Conservation (phyloP, 208 protist species). For the Leishmania turanica region DNA sequence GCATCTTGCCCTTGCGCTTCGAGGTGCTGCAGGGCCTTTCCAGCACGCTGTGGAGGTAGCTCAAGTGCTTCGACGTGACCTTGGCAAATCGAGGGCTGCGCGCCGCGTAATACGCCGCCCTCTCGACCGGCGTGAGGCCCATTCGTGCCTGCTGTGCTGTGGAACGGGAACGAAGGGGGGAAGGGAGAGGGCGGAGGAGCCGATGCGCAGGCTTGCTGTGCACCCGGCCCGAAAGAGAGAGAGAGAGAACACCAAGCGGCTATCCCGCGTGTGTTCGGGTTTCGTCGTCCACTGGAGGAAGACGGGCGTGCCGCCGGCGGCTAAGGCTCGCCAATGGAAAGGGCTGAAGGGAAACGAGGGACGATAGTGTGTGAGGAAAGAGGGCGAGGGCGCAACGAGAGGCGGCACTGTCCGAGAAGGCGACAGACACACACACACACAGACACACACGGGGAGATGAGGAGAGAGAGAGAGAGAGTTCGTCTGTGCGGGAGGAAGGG, state of each 20-base stretch:
- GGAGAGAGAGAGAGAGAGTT: background rate
- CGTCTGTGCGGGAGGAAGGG: background rate
- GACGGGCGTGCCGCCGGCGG: background rate
- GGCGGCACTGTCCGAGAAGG: background rate
- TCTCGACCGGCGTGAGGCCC: constrained; percentile 41
- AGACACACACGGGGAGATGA: background rate
- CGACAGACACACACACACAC: background rate
- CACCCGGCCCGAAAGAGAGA: background rate
- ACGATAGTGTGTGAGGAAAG: background rate
- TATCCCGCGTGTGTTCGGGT: background rate
- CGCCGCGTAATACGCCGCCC: constrained; percentile 65
- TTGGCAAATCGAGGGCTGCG: constrained; percentile 58
- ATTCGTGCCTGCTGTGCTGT: constrained; percentile 1
- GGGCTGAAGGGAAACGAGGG: background rate
- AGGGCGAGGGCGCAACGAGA: background rate
- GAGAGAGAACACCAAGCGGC: background rate
- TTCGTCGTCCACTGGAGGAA: background rate
- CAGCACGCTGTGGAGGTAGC: constrained; percentile 57
- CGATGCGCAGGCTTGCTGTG: background rate
- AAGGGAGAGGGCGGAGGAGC: too few species aligned
- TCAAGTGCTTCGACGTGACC: constrained; percentile 44
- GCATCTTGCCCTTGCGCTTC: constrained; percentile 50
- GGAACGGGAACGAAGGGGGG: background rate
- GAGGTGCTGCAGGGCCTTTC: constrained; percentile 44
- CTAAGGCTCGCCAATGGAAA: background rate